Percentiles rank a stretch among this genome's conserved stretches.
These are phyloP conservation scores for Acmispon strigosus DNA, from an alignment of 306 rosid species.

Conservation along the genomic window DNA sequence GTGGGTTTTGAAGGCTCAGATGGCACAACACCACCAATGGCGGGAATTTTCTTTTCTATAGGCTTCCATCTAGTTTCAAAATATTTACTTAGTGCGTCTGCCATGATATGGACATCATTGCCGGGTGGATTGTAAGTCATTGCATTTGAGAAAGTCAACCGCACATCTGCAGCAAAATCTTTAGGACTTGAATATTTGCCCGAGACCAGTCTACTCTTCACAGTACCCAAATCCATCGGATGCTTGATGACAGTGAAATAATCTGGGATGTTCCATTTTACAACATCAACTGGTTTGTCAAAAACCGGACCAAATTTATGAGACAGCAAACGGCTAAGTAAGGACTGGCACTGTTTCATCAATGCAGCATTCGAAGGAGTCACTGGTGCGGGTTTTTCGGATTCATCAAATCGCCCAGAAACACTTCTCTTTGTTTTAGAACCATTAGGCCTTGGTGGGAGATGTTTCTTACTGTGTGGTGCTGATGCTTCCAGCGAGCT, in stretches of 20 bases:
- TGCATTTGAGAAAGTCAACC: slow-evolving; percentile 68
- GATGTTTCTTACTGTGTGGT: slow-evolving; percentile 38
- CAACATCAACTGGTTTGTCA: slow-evolving; percentile 54
- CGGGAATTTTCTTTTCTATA: slow-evolving; percentile 50
- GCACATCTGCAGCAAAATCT: slow-evolving; percentile 63
- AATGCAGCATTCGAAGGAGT: slow-evolving; percentile 28
- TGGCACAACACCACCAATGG: slow-evolving; percentile 16
- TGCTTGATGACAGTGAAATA: slow-evolving; percentile 64
- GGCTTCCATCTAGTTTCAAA: slow-evolving; percentile 69
- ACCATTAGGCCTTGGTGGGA: slow-evolving; percentile 45
- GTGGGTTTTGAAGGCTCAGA: slow-evolving; percentile 30
- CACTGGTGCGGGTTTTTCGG: slow-evolving; percentile 21
- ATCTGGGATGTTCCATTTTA: slow-evolving; percentile 66
- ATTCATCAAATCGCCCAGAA: slow-evolving; percentile 33
- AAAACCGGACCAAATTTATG: slow-evolving; percentile 49
- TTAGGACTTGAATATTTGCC: slow-evolving; percentile 43
- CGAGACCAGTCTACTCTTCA: slow-evolving; percentile 41
- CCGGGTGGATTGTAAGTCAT: slow-evolving; percentile 66
- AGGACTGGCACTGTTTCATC: slow-evolving; percentile 44
- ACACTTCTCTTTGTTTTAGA: slow-evolving; percentile 27
- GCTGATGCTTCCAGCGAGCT: slow-evolving; percentile 27
- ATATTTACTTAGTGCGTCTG: slow-evolving; percentile 41
- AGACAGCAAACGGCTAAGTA: slow-evolving; percentile 40
- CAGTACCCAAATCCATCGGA: slow-evolving; percentile 83
- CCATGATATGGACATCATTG: slow-evolving; percentile 58